phyloP scores from a whole-genome alignment of 1,139 yeast genomes.

The Kurtzmaniella quercitrusa region DNA sequence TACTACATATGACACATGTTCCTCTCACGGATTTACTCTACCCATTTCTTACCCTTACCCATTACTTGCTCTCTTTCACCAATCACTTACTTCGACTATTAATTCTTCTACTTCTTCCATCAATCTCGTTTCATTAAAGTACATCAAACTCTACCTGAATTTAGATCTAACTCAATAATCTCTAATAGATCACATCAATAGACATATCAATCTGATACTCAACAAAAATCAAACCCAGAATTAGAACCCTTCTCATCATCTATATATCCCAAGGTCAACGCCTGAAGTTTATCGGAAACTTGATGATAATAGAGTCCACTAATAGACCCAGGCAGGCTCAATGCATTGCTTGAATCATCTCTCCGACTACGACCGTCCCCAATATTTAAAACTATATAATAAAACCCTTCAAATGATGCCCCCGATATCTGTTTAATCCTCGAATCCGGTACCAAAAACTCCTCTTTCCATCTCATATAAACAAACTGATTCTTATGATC shows the following conservation, averaged over 20 bases:
- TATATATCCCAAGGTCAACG: constrained; percentile 32
- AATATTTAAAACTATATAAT: constrained; percentile 80
- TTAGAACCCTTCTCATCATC: constrained; percentile 25
- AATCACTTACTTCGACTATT: no score
- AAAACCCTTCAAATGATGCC: constrained; percentile 91
- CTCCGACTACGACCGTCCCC: constrained; percentile 28
- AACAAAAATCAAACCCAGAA: constrained; percentile 21
- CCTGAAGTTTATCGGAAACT: constrained; percentile 71
- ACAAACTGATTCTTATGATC: constrained; percentile 37
- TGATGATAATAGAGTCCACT: constrained; percentile 80
- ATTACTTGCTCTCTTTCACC: no score
- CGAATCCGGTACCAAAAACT: constrained; percentile 79
- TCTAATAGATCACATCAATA: no score
- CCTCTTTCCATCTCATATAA: constrained; percentile 95
- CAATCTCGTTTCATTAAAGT: no score
- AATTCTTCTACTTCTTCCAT: no score
- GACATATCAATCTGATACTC: no score
- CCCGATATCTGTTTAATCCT: constrained; percentile 62
- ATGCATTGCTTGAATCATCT: constrained; percentile 8
- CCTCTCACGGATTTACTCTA: no score
- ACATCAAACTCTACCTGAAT: no score
- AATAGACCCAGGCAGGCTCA: constrained; percentile 49
- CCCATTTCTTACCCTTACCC: no score
- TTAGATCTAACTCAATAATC: no score
- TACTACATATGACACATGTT: no score